These are phyloP conservation scores for Marasmius oreades DNA, from an alignment of 1,284 basidiomycete genomes.

Conservation along the genomic window DNA sequence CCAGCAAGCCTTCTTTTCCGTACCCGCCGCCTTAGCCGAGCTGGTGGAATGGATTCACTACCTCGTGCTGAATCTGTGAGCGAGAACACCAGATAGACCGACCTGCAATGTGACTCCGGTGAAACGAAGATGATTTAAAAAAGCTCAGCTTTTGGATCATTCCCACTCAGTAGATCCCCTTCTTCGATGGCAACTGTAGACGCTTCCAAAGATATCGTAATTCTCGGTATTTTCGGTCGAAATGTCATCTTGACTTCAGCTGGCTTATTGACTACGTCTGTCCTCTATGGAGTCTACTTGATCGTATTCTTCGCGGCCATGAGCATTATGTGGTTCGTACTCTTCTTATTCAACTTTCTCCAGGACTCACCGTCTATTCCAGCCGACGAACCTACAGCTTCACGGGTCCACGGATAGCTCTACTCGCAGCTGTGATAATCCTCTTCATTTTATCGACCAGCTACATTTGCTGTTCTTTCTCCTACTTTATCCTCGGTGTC, in stretches of 20 bases:
- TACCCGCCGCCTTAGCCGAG: no score
- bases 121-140: no score
- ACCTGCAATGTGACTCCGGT: no score
- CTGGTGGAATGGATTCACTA: no score
- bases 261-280: not conserved
- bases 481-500: not conserved
- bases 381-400: not conserved
- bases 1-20: no score
- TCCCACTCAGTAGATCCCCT: no score
- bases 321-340: not conserved
- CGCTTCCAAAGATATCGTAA: not conserved
- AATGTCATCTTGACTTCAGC: not conserved
- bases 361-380: not conserved
- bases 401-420: not conserved
- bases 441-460: not conserved
- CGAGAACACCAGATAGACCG: no score
- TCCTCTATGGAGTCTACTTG: not conserved
- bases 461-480: not conserved
- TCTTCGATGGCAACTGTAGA: not conserved
- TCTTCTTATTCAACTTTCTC: not conserved
- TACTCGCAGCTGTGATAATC: not conserved
- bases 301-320: not conserved
- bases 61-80: no score
- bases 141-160: no score
- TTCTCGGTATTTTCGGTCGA: not conserved